phyloP scores from a whole-genome alignment of 1,284 basidiomycete species.

The Fomes fomentarius region DNA sequence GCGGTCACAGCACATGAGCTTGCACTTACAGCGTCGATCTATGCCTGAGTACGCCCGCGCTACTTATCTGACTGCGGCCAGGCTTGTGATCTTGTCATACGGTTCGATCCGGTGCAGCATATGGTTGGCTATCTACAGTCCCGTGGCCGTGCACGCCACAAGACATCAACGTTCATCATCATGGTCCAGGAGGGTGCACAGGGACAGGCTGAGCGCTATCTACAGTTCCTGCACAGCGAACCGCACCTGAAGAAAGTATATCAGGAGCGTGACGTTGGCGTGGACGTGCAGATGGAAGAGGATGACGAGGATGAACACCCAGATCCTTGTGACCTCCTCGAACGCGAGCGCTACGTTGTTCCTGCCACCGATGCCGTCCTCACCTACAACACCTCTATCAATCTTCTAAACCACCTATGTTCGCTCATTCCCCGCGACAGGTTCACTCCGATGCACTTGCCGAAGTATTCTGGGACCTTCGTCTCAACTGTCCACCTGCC shows the following conservation, averaged over 20 bases:
- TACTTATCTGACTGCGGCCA: conserved; percentile 31
- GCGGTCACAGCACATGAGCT: conserved; percentile 1
- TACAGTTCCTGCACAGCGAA: conserved; percentile 60
- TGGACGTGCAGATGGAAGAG: conserved; percentile 28
- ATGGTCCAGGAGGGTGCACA: conserved; percentile 71
- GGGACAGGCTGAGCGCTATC: conserved; percentile 58
- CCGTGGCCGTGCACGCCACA: conserved; percentile 79
- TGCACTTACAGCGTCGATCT: conserved; percentile 9
- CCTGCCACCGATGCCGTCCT: conserved; percentile 73
- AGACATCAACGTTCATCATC: conserved; percentile 74
- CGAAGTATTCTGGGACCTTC: conserved; percentile 67
- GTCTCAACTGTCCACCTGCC: conserved; percentile 65
- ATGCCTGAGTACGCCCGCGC: background rate
- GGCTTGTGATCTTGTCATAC: conserved; percentile 84
- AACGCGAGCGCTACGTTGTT: conserved; percentile 73
- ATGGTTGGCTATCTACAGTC: conserved; percentile 86
- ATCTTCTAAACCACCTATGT: conserved; percentile 72
- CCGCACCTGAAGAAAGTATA: conserved; percentile 65
- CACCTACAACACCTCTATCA: conserved; percentile 74
- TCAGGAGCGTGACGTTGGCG: conserved; percentile 46
- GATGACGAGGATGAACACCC: conserved; percentile 49
- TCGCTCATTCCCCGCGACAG: conserved; percentile 72
- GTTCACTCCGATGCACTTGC: conserved; percentile 62
- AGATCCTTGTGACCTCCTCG: conserved; percentile 55
- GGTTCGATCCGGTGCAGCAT: conserved; percentile 77